phyloP scores from a whole-genome alignment of 2,329 filamentous ascomycete genomes.

The Trichophyton mentagrophytes region DNA sequence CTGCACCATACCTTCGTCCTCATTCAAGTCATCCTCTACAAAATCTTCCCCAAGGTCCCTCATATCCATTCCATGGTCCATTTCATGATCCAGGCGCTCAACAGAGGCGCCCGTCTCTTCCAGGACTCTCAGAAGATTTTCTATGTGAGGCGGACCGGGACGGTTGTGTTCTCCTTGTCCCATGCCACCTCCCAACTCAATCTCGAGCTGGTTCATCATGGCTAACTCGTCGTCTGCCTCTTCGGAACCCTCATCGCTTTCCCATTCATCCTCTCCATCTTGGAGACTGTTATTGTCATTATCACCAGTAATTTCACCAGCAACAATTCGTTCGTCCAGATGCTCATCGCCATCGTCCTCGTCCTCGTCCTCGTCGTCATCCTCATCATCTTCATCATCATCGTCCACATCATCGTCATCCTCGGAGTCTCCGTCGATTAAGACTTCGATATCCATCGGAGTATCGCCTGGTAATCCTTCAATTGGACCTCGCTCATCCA shows the following conservation, averaged over 20 bases:
- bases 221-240: slow-evolving; percentile 33
- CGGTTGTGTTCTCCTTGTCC: slow-evolving; percentile 28
- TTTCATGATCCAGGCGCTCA: slow-evolving; percentile 30
- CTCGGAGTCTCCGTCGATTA: slow-evolving; percentile 58
- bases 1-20: slow-evolving; percentile 39
- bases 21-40: slow-evolving; percentile 42
- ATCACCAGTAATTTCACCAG: slow-evolving; percentile 43
- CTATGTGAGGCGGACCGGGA: slow-evolving; percentile 28
- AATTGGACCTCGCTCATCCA: slow-evolving; percentile 63
- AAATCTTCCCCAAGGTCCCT: slow-evolving; percentile 37
- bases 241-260: slow-evolving; percentile 37
- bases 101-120: slow-evolving; percentile 31
- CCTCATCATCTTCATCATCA: slow-evolving; percentile 43
- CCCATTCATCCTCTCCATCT: slow-evolving; percentile 38
- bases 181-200: slow-evolving; percentile 28
- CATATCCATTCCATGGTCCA: slow-evolving; percentile 33
- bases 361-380: slow-evolving; percentile 45
- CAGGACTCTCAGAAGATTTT: slow-evolving; percentile 36
- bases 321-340: slow-evolving; percentile 41
- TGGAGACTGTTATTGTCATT: slow-evolving; percentile 40
- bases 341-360: slow-evolving; percentile 45
- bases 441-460: slow-evolving; percentile 69
- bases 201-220: slow-evolving; percentile 34
- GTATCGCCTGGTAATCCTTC: slow-evolving; percentile 51
- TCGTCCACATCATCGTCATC: slow-evolving; percentile 52